Conservation (phyloP, 2,329 filamentous ascomycete species). For the Eutypella sp. region DNA sequence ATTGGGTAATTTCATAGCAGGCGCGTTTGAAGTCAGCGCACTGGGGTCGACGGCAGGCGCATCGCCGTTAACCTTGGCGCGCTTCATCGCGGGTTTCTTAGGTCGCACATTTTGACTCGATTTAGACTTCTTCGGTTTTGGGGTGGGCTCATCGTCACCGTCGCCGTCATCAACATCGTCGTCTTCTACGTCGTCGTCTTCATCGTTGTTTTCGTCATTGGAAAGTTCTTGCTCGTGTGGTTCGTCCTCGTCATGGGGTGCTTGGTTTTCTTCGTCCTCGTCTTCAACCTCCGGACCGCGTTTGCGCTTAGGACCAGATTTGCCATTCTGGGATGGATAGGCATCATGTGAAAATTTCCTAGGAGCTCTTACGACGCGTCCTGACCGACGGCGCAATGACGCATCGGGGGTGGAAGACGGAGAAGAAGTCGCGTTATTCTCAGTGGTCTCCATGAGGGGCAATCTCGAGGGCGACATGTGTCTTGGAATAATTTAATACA, state of each 20-base stretch:
- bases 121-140: conserved; percentile 32
- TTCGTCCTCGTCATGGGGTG: conserved; percentile 33
- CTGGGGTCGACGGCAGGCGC: conserved; percentile 27
- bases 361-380: conserved; percentile 60
- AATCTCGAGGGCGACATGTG: conserved; percentile 37
- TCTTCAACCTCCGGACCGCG: conserved; percentile 42
- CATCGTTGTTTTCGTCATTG: conserved; percentile 37
- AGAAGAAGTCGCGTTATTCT: conserved; percentile 50
- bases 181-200: conserved; percentile 33
- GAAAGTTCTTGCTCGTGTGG: conserved; percentile 35
- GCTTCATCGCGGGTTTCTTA: conserved; percentile 58
- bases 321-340: conserved; percentile 21
- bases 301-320: conserved; percentile 53
- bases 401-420: conserved; percentile 43
- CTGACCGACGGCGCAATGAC: conserved; percentile 58
- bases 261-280: conserved; percentile 36
- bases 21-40: conserved; percentile 32
- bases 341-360: conserved; percentile 56
- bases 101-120: conserved; percentile 39
- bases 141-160: conserved; percentile 40
- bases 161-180: conserved; percentile 42
- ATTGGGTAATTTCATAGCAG: conserved; percentile 37
- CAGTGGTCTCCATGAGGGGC: conserved; percentile 49
- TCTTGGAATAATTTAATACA: conserved; percentile 19
- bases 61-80: conserved; percentile 58